Percentiles rank a stretch among this genome's conserved stretches.
phyloP scores from a whole-genome alignment of 2,329 filamentous ascomycete genomes.

The Colletotrichum tropicale region DNA sequence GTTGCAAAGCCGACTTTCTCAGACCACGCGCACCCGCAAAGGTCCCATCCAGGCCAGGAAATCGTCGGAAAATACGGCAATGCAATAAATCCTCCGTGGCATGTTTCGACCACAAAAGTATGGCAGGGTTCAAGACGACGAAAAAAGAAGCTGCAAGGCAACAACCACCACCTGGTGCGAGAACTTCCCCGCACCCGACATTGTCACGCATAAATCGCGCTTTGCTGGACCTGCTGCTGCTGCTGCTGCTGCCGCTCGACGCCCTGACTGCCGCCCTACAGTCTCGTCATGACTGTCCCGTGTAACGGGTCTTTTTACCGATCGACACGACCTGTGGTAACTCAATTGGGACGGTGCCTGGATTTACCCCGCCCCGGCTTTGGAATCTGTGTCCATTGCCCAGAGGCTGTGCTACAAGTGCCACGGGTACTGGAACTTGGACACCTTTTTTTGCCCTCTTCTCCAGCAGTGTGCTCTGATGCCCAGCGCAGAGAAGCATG shows the following conservation, averaged over 20 bases:
- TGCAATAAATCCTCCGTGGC: not conserved
- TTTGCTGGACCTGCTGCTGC: not conserved
- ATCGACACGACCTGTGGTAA: constrained; percentile 1
- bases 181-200: not conserved
- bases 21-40: not conserved
- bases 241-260: not conserved
- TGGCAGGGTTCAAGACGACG: not conserved
- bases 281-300: constrained; percentile 7
- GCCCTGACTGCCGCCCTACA: constrained; percentile 3
- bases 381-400: not conserved
- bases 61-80: not conserved
- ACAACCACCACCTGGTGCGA: not conserved
- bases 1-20: not conserved
- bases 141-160: not conserved
- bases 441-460: not conserved
- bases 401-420: not conserved
- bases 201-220: constrained; percentile 17
- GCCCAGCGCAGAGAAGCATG: not conserved
- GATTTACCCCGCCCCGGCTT: not conserved
- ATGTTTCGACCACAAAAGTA: constrained; percentile 9
- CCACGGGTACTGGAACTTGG: not conserved
- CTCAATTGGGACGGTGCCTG: constrained; percentile 11
- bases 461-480: not conserved
- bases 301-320: not conserved
- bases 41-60: not conserved